These are phyloP conservation scores for Clonostachys rosea DNA, from an alignment of 2,329 filamentous ascomycete species.

Conservation along the genomic window DNA sequence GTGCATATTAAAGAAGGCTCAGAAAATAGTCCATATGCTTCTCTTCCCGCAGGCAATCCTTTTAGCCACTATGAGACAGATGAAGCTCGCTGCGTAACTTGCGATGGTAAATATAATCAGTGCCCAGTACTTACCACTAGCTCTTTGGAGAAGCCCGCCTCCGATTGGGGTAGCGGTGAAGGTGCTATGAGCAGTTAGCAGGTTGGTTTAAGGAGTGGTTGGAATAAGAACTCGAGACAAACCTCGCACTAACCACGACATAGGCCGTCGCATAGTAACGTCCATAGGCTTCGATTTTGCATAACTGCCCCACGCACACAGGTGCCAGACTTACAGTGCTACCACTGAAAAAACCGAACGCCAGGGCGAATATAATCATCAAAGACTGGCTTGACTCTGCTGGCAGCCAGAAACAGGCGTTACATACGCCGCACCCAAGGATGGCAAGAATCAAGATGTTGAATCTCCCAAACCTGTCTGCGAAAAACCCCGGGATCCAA, in stretches of 20 bases:
- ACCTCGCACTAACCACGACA: neutral
- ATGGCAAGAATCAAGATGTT: constrained; percentile 58
- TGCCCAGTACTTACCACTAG: neutral
- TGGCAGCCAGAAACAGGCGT: constrained; percentile 62
- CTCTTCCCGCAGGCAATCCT: no score
- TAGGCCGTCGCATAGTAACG: neutral
- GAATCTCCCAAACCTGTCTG: constrained; percentile 48
- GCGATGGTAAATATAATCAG: neutral
- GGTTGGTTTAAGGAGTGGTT: neutral
- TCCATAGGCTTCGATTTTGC: neutral
- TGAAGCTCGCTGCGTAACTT: constrained; percentile 1
- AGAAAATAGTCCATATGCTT: no score
- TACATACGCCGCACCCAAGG: constrained; percentile 31
- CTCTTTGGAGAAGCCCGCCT: neutral
- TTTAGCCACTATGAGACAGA: constrained; percentile 1
- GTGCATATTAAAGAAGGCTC: no score
- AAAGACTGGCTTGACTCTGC: constrained; percentile 35
- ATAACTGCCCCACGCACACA: neutral
- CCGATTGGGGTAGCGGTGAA: neutral
- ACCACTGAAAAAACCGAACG: constrained; percentile 20
- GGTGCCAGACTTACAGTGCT: neutral
- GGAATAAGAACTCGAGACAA: neutral
- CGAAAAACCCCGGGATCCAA: constrained; percentile 48
- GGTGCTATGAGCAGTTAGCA: neutral
- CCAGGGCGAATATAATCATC: constrained; percentile 19